These are phyloP conservation scores for Ensete glaucum DNA, from an alignment of 176 grass and related monocot genomes.

Conservation along the genomic window DNA sequence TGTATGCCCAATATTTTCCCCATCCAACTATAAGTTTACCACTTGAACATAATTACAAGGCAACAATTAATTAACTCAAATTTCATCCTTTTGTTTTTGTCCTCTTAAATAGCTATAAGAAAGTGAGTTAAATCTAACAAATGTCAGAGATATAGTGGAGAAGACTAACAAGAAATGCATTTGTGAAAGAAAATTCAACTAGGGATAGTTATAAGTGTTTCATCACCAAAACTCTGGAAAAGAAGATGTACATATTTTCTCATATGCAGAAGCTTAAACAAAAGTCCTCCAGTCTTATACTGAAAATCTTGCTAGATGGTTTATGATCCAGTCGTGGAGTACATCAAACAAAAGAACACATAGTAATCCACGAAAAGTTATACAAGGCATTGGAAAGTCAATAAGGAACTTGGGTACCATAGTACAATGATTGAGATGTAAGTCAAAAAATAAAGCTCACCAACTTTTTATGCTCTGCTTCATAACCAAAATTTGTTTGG, in stretches of 20 bases:
- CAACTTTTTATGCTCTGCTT: slow-evolving; percentile 25
- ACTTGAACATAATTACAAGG: no score
- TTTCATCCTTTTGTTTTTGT: no score
- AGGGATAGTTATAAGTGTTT: not conserved
- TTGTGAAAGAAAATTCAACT: not conserved
- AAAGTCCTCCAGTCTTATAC: not conserved
- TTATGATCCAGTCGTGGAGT: not conserved
- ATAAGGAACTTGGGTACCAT: not conserved
- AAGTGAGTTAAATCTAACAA: not conserved
- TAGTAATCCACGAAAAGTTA: not conserved
- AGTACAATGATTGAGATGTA: not conserved
- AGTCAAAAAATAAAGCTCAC: slow-evolving; percentile 26
- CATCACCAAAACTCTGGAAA: no score
- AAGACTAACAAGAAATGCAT: not conserved
- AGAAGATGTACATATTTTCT: not conserved
- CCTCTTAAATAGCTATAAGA: not conserved
- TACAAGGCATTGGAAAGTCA: not conserved
- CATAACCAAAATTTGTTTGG: slow-evolving; percentile 24
- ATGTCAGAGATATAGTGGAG: not conserved
- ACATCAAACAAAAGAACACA: not conserved
- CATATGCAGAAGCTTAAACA: not conserved
- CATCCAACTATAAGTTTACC: no score
- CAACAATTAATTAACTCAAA: no score
- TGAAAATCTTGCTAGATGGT: not conserved
- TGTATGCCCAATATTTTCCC: no score